phyloP scores from a whole-genome alignment of 1,284 basidiomycete genomes.

The Heterobasidion occidentale region DNA sequence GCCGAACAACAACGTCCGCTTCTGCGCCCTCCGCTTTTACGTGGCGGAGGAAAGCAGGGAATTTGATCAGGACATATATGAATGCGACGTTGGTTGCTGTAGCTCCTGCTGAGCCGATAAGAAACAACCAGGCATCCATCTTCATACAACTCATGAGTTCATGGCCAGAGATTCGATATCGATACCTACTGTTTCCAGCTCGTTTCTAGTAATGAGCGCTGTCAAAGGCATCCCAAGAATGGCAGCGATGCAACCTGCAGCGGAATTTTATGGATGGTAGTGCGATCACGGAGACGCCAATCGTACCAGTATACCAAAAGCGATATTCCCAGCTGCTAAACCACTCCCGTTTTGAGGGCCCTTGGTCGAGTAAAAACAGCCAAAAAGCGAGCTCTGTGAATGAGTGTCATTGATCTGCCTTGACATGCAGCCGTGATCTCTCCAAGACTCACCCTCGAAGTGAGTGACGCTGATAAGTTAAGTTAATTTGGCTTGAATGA shows the following conservation, averaged over 20 bases:
- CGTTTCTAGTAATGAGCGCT: constrained; percentile 43
- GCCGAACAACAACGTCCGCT: constrained; percentile 59
- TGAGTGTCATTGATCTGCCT: neutral
- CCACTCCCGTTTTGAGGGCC: constrained; percentile 59
- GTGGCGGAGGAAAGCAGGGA: constrained; percentile 57
- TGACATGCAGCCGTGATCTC: neutral
- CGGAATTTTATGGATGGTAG: constrained; percentile 8
- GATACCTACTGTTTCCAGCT: constrained; percentile 45
- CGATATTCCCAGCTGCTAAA: constrained; percentile 38
- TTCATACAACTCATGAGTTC: constrained; percentile 16
- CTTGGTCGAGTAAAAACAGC: constrained; percentile 69
- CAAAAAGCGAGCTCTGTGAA: constrained; percentile 64
- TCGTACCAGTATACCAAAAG: constrained; percentile 31
- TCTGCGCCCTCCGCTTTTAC: constrained; percentile 65
- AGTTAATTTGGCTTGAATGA: neutral
- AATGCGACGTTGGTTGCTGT: constrained; percentile 58
- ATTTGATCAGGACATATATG: constrained; percentile 56
- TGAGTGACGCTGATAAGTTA: constrained; percentile 53
- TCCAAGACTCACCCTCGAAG: constrained; percentile 50
- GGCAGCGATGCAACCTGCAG: constrained; percentile 49
- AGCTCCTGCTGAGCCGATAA: constrained; percentile 56
- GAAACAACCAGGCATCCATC: constrained; percentile 63
- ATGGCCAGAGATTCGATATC: neutral
- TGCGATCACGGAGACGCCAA: neutral
- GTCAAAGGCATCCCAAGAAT: constrained; percentile 64